Conservation (phyloP, 2,329 filamentous ascomycete species). For the Alternaria arborescens region DNA sequence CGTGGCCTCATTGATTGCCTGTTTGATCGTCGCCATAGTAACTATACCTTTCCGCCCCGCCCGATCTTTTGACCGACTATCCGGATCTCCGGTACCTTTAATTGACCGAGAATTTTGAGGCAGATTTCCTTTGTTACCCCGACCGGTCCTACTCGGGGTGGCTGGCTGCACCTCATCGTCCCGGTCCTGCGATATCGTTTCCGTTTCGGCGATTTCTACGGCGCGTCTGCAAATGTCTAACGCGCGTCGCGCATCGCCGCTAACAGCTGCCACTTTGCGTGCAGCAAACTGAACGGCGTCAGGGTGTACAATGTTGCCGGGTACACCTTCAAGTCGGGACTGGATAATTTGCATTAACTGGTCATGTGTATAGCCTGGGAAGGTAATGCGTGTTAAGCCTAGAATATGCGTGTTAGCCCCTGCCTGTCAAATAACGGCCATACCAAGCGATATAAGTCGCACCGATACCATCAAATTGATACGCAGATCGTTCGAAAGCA, state of each 20-base stretch:
- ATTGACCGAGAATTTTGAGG: constrained; percentile 25
- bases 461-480: constrained; percentile 28
- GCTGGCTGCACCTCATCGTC: constrained; percentile 55
- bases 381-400: constrained; percentile 91
- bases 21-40: constrained; percentile 91
- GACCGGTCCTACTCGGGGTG: constrained; percentile 69
- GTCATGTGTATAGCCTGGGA: constrained; percentile 95
- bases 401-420: constrained; percentile 38
- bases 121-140: constrained; percentile 45
- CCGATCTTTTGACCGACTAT: constrained; percentile 35
- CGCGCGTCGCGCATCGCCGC: constrained; percentile 89
- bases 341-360: constrained; percentile 98
- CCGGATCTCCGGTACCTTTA: constrained; percentile 33
- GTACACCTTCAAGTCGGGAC: constrained; percentile 87
- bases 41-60: constrained; percentile 65
- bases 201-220: constrained; percentile 90
- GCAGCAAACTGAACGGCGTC: constrained; percentile 97
- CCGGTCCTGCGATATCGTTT: constrained; percentile 54
- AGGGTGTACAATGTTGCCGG: constrained; percentile 86
- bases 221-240: constrained; percentile 95
- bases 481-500: constrained; percentile 21
- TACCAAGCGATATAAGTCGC: constrained; percentile 24
- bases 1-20: constrained; percentile 93
- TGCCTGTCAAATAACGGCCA: constrained; percentile 31
- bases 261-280: constrained; percentile 95